These are phyloP conservation scores for Lophiostoma macrostomum DNA, from an alignment of 495 filamentous ascomycete species.

Conservation along the genomic window DNA sequence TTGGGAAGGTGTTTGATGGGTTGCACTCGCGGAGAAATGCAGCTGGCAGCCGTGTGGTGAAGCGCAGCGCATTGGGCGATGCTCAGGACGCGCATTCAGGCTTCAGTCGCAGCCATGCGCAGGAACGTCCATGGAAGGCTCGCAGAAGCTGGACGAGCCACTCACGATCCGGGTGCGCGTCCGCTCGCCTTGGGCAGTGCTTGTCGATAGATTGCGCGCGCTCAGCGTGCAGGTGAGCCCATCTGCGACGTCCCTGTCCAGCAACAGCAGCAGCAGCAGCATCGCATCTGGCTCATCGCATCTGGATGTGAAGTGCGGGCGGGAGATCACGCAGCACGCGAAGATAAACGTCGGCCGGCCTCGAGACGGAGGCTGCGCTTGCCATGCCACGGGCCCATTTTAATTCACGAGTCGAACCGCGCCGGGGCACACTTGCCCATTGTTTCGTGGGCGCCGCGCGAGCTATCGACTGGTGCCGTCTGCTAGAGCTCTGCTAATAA, in stretches of 20 bases:
- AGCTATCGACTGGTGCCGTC: not conserved
- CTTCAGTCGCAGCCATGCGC: not conserved
- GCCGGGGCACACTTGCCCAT: not conserved
- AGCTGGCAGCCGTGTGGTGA: too few species aligned
- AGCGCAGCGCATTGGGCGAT: not conserved
- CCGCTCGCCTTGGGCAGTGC: not conserved
- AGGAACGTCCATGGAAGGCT: not conserved
- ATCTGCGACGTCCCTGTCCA: not conserved
- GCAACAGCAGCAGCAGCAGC: not conserved
- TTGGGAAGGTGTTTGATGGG: too few species aligned
- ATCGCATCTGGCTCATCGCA: not conserved
- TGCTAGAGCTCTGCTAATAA: too few species aligned
- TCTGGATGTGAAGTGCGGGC: not conserved
- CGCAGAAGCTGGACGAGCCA: not conserved
- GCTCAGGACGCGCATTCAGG: not conserved
- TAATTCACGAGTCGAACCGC: not conserved
- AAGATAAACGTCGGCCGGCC: conserved; percentile 1
- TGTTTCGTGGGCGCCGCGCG: not conserved
- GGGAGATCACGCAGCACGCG: not conserved
- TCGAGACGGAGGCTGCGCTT: not conserved
- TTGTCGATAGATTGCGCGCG: not conserved
- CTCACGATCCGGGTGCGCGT: not conserved
- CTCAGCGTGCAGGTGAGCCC: not conserved
- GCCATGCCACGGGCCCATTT: not conserved
- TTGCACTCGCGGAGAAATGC: too few species aligned